Percentiles rank a stretch among this genome's conserved stretches.
Conservation (phyloP, 2,329 filamentous ascomycete genomes). For the Stachybotrys chartarum region DNA sequence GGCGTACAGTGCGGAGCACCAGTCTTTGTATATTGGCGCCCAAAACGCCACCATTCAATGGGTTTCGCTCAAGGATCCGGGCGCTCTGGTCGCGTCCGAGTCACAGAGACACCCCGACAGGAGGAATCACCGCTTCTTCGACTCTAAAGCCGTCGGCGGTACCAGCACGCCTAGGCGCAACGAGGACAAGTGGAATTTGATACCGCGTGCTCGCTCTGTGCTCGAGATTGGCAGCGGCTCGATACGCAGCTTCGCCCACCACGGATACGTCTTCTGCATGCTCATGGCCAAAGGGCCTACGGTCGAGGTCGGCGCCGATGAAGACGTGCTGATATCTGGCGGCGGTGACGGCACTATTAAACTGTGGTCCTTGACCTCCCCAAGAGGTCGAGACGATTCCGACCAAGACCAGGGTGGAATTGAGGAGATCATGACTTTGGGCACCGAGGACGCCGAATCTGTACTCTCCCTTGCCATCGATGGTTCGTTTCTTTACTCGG, state of each 20-base stretch:
- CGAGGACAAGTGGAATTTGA: constrained; percentile 48
- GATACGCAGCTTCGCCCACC: constrained; percentile 85
- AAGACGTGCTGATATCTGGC: constrained; percentile 82
- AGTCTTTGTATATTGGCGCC: constrained; percentile 84
- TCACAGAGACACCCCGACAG: constrained; percentile 66
- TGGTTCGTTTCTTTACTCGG: constrained; percentile 86
- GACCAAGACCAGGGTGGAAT: constrained; percentile 52
- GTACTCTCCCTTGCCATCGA: constrained; percentile 78
- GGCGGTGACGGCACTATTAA: constrained; percentile 93
- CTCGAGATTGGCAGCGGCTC: constrained; percentile 77
- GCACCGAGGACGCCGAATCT: constrained; percentile 54
- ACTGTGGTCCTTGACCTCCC: constrained; percentile 64
- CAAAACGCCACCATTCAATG: constrained; percentile 96
- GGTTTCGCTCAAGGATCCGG: constrained; percentile 66
- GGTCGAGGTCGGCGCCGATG: constrained; percentile 59
- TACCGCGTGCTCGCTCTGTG: constrained; percentile 46
- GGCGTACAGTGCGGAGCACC: constrained; percentile 71
- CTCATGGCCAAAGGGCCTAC: constrained; percentile 66
- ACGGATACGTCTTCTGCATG: constrained; percentile 96
- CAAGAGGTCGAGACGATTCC: constrained; percentile 19
- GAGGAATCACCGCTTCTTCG: constrained; percentile 84
- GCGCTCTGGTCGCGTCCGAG: constrained; percentile 50
- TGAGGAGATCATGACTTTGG: constrained; percentile 59
- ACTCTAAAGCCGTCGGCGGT: constrained; percentile 80
- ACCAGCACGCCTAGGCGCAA: constrained; percentile 67